Evolutionary conservation across 768 basidiomycete species (phyloP).

Genomic region (Panellus pusillus): DNA sequence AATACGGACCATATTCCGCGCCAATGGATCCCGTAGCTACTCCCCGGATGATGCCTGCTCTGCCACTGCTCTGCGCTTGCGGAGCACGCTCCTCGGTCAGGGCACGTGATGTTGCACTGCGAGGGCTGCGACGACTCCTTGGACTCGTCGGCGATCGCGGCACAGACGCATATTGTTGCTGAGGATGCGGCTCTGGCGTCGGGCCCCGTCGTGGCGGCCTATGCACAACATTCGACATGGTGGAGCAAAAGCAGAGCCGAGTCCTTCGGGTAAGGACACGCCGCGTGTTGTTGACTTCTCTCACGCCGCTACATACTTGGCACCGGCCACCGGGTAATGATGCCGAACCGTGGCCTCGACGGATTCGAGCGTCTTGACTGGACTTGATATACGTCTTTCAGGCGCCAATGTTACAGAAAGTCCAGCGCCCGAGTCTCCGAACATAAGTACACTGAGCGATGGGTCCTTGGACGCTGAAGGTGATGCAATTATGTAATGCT

Average conservation of each 20-base stretch:
- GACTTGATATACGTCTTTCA: too few relatives aligned
- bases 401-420: too few relatives aligned
- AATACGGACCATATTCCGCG: conserved; percentile 82
- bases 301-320: too few relatives aligned
- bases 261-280: not conserved
- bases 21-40: conserved; percentile 83
- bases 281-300: not conserved
- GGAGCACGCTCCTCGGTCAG: conserved; percentile 27
- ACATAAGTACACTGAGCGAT: too few relatives aligned
- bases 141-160: conserved; percentile 12
- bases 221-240: conserved; percentile 8
- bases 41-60: conserved; percentile 66
- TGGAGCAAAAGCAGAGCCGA: conserved; percentile 3
- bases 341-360: too few relatives aligned
- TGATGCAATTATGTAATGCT: too few relatives aligned
- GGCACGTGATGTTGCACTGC: conserved; percentile 27
- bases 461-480: too few relatives aligned
- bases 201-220: conserved; percentile 8
- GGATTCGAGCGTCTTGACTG: too few relatives aligned
- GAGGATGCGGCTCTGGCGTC: conserved; percentile 17
- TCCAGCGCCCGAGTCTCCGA: too few relatives aligned
- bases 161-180: conserved; percentile 20
- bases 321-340: too few relatives aligned
- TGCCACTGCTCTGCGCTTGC: conserved; percentile 32
- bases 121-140: conserved; percentile 28